Conservation (phyloP, 176 grass and related monocot species). For the Oryza australiensis region DNA sequence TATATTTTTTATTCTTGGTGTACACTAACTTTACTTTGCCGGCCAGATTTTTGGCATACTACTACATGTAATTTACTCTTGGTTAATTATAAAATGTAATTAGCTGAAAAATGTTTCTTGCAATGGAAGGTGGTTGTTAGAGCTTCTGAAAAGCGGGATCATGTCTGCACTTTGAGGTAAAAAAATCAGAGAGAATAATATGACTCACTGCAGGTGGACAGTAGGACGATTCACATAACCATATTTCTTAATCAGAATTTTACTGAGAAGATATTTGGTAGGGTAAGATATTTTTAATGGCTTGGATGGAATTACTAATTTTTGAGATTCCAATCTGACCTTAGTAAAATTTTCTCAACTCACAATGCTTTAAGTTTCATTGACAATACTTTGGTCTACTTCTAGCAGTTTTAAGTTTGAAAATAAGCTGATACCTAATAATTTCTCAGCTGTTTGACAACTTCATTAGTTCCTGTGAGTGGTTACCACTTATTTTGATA, state of each 20-base stretch:
- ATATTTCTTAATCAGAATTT: no score
- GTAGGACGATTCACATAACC: no score
- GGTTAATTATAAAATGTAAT: slow-evolving; percentile 55
- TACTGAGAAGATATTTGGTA: no score
- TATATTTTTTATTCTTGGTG: slow-evolving; percentile 47
- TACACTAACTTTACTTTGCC: slow-evolving; percentile 41
- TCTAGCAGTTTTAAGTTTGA: slow-evolving; percentile 4
- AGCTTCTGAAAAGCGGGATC: no score
- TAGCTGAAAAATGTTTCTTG: slow-evolving; percentile 21
- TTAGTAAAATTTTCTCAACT: no score
- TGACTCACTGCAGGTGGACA: background rate
- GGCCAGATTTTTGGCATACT: slow-evolving; percentile 38
- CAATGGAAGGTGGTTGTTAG: no score
- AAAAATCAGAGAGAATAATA: no score
- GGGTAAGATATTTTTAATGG: background rate
- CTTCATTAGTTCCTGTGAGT: background rate
- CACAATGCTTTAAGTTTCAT: no score
- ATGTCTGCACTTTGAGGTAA: no score
- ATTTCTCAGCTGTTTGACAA: background rate
- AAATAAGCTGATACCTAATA: background rate
- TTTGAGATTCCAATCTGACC: background rate
- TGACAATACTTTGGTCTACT: no score
- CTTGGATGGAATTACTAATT: background rate
- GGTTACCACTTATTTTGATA: background rate
- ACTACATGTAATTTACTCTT: no score